A percentile compares a stretch with the other conserved stretches of the same genome.
phyloP scores from a whole-genome alignment of 2,329 filamentous ascomycete genomes.

The Aurifilum marmelostoma region DNA sequence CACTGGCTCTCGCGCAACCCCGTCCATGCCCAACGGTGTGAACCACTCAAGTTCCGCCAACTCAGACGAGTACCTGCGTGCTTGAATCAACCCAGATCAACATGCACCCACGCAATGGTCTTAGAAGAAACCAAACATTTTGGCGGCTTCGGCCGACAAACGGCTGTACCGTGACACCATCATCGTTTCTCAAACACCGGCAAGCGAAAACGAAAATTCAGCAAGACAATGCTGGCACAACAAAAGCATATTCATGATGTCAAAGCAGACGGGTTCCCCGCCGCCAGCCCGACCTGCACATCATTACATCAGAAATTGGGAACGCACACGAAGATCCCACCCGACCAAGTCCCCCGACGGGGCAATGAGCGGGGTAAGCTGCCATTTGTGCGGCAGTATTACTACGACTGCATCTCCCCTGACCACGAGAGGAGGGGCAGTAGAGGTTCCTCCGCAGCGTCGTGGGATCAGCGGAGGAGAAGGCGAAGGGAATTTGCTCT shows the following conservation, averaged over 20 bases:
- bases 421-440: background rate
- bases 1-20: constrained; percentile 25
- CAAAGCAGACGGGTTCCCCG: background rate
- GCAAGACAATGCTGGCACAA: background rate
- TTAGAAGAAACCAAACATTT: background rate
- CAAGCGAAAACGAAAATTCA: background rate
- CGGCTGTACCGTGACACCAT: background rate
- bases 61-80: constrained; percentile 31
- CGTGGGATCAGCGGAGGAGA: background rate
- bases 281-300: background rate
- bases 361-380: background rate
- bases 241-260: background rate
- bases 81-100: constrained; percentile 23
- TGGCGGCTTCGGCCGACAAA: background rate
- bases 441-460: background rate
- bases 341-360: background rate
- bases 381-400: background rate
- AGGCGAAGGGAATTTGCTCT: background rate
- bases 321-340: background rate
- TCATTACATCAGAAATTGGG: background rate
- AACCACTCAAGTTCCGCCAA: constrained; percentile 18
- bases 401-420: background rate
- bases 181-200: background rate
- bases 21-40: constrained; percentile 36
- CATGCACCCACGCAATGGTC: background rate